Evolutionary conservation across 108 stramenopile genomes (phyloP), one percentile per base, ranked within the genome.

Genomic region (Cyclostephanos invisitatus): DNA sequence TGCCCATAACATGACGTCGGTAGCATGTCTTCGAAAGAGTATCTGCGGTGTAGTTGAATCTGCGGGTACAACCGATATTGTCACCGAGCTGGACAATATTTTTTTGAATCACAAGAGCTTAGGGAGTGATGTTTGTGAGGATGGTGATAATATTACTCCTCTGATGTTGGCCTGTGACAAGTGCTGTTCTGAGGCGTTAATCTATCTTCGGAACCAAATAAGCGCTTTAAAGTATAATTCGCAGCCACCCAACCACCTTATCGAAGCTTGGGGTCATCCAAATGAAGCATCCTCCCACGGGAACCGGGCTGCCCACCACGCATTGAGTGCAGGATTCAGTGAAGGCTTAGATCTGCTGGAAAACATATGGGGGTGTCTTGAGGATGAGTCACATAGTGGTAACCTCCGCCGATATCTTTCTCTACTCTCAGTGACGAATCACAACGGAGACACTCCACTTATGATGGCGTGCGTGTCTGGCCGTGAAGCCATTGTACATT

Each of bases 91-190:
- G 22, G 70, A 71, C 46, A 35, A 53, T 58, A 71, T 71, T 42
- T 71, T 71, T 62, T 25, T 46, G 21, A 15, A 47, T 25, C 50
- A 25, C 24, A 36, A 38, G 17, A 55, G 40, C 27, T 28, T 27
- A 20, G 56, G 11, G 63, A 24, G 1, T 54, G 75, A 56, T n/a
- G 18, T 62, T n/a, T 71, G 57, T 17, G 64, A 49, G 5, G 59
- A 72, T 17, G 51, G 44, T 36, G 77, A 62, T 3, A 77, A 73
- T 42, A 47, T 88, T 20, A 81, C 88, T 3, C 90, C 90, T 29
- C 70, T 89, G 7, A 83, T 87, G 75, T 22, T 89, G 42, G 86
- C 88, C 29, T 89, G 90, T 57, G 88, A 91, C 62, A 83, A 78
- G 72, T 70, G 70, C 28, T 70, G 80, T 22, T 22, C 70, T 2